These are phyloP conservation scores for Vararia minispora DNA, from an alignment of 768 basidiomycete genomes.

Conservation along the genomic window DNA sequence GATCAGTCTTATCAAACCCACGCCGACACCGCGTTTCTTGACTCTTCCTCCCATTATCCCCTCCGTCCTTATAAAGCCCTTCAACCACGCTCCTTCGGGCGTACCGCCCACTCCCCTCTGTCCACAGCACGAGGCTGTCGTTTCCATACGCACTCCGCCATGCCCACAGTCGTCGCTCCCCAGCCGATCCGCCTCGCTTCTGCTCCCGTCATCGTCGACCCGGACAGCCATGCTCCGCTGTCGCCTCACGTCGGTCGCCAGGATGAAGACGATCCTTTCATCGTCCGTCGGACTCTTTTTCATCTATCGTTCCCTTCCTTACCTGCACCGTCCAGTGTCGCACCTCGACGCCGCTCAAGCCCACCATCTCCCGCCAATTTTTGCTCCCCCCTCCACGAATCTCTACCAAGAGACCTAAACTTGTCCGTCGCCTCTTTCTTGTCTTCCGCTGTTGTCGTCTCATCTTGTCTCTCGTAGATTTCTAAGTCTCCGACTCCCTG, in stretches of 20 bases:
- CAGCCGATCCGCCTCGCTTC: slow-evolving; percentile 10
- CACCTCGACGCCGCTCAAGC: slow-evolving; percentile 8
- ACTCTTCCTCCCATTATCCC: slow-evolving; percentile 8
- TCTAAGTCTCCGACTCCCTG: slow-evolving; percentile 14
- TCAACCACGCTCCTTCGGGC: slow-evolving; percentile 1
- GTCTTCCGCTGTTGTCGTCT: neutral
- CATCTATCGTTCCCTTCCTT: neutral
- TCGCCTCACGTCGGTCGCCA: no score
- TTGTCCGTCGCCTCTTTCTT: slow-evolving; percentile 2
- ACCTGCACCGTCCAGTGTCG: slow-evolving; percentile 6
- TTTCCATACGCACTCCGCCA: slow-evolving; percentile 1
- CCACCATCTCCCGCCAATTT: slow-evolving; percentile 1
- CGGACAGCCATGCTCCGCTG: slow-evolving; percentile 5
- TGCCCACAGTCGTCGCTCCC: slow-evolving; percentile 14
- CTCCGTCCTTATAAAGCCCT: slow-evolving; percentile 1
- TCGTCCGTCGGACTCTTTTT: slow-evolving; percentile 9
- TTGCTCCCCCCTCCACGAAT: slow-evolving; percentile 14
- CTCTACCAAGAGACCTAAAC: slow-evolving; percentile 9
- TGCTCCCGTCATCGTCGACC: slow-evolving; percentile 9
- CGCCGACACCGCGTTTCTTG: slow-evolving; percentile 9
- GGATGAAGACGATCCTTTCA: slow-evolving; percentile 16
- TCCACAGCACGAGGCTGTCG: neutral
- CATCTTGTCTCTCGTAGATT: slow-evolving; percentile 1
- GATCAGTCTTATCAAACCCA: slow-evolving; percentile 2
- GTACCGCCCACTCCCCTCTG: neutral